phyloP scores from a whole-genome alignment of 768 basidiomycete genomes.

The Tulasnella sp. region DNA sequence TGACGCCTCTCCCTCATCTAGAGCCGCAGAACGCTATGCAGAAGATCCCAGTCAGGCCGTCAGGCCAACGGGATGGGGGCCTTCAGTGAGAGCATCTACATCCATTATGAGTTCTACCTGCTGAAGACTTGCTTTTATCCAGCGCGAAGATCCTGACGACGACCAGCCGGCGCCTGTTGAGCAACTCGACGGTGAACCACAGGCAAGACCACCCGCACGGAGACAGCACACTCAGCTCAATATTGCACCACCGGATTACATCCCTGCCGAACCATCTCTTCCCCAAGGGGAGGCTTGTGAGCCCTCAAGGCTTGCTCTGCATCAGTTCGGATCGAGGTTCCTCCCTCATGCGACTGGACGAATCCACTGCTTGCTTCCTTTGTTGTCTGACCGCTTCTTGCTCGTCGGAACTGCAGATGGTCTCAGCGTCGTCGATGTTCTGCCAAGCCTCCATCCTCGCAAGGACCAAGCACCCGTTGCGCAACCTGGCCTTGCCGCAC shows the following conservation, averaged over 20 bases:
- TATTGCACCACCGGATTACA: slow-evolving; percentile 3
- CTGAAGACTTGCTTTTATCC: not conserved
- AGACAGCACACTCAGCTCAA: slow-evolving; percentile 19
- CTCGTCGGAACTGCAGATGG: slow-evolving; percentile 73
- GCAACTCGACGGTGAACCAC: not conserved
- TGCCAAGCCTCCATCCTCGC: slow-evolving; percentile 35
- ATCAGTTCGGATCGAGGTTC: slow-evolving; percentile 77
- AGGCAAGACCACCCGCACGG: slow-evolving; percentile 19
- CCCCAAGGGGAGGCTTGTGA: slow-evolving; percentile 15
- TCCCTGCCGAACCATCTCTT: slow-evolving; percentile 32
- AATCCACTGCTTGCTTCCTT: slow-evolving; percentile 64
- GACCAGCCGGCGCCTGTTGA: slow-evolving; percentile 1
- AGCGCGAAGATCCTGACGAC: not conserved
- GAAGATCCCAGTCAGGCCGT: slow-evolving; percentile 51
- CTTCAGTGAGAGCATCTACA: slow-evolving; percentile 26
- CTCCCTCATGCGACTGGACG: slow-evolving; percentile 65
- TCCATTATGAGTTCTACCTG: not conserved
- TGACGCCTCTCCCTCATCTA: slow-evolving; percentile 22
- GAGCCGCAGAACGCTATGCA: slow-evolving; percentile 73
- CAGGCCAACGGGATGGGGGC: slow-evolving; percentile 59
- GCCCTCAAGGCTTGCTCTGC: slow-evolving; percentile 56
- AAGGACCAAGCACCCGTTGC: slow-evolving; percentile 37
- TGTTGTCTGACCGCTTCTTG: slow-evolving; percentile 51
- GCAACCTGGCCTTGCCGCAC: slow-evolving; percentile 27
- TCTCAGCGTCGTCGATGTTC: slow-evolving; percentile 72